A percentile compares a stretch with the other conserved stretches of the same genome.
These are phyloP conservation scores for Isoetes taiwanensis DNA, from an alignment of 75 land plant genomes.

Conservation along the genomic window DNA sequence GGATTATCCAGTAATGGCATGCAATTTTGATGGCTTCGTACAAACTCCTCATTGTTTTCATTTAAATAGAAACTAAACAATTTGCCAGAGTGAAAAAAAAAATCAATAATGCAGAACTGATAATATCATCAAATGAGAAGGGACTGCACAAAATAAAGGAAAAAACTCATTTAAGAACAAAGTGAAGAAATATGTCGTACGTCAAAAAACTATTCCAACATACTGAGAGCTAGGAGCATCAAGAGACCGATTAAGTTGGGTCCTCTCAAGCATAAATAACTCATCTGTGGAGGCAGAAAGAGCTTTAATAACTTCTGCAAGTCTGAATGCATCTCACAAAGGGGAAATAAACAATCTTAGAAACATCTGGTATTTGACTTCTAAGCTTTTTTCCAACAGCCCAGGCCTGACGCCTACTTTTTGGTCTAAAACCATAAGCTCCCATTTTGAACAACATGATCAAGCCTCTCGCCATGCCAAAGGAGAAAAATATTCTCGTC, in stretches of 20 bases:
- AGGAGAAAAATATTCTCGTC: slow-evolving; percentile 70
- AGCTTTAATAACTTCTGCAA: slow-evolving; percentile 42
- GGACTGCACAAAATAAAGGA: too few relatives aligned
- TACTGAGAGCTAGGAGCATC: slow-evolving; percentile 75
- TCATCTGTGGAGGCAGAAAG: slow-evolving; percentile 35
- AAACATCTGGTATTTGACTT: slow-evolving; percentile 26
- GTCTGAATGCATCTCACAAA: slow-evolving; percentile 85
- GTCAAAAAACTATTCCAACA: too few relatives aligned
- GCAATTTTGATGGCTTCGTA: too few relatives aligned
- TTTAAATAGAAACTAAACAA: too few relatives aligned
- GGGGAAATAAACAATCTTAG: slow-evolving; percentile 67
- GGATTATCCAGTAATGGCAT: too few relatives aligned
- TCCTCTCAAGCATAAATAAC: background rate
- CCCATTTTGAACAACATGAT: slow-evolving; percentile 54
- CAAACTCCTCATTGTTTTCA: too few relatives aligned
- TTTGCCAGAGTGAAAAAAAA: too few relatives aligned
- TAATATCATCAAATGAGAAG: too few relatives aligned
- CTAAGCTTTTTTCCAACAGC: slow-evolving; percentile 37
- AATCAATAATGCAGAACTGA: too few relatives aligned
- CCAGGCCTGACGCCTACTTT: slow-evolving; percentile 50
- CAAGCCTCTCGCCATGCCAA: slow-evolving; percentile 82
- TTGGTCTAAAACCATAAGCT: slow-evolving; percentile 68
- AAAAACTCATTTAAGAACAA: too few relatives aligned
- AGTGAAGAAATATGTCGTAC: too few relatives aligned
- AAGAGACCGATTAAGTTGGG: slow-evolving; percentile 16